These are phyloP conservation scores for Aspergillus fumigatus DNA, from an alignment of 2,329 filamentous ascomycete genomes.

Conservation along the genomic window DNA sequence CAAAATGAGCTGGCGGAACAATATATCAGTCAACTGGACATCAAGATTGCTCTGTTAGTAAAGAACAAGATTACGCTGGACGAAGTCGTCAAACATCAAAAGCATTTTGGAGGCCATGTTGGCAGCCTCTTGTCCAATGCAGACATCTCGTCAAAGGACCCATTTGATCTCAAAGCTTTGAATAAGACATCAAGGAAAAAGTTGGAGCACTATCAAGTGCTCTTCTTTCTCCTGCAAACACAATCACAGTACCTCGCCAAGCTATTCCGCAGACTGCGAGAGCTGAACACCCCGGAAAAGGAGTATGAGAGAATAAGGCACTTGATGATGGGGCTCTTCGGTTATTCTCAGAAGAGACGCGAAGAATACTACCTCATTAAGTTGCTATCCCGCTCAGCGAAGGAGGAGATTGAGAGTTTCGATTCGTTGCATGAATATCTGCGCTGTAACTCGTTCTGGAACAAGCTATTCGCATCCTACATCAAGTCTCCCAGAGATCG, in stretches of 20 bases:
- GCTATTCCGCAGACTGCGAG: constrained; percentile 77
- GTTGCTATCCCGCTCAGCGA: constrained; percentile 73
- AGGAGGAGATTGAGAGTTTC: constrained; percentile 77
- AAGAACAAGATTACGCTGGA: constrained; percentile 99
- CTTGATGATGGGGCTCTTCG: constrained; percentile 92
- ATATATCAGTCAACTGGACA: constrained; percentile 96
- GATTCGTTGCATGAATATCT: constrained; percentile 75
- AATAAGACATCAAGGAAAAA: constrained; percentile 97
- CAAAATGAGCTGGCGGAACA: constrained; percentile 97
- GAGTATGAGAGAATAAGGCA: constrained; percentile 90
- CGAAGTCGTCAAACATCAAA: constrained; percentile 94
- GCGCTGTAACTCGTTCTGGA: constrained; percentile 90
- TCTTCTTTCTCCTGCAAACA: constrained; percentile 96
- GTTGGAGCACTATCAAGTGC: constrained; percentile 91
- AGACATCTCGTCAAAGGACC: constrained; percentile 83
- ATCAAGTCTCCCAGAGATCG: constrained; percentile 85
- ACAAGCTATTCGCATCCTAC: constrained; percentile 79
- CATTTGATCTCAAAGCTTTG: constrained; percentile 92
- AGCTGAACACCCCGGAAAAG: constrained; percentile 81
- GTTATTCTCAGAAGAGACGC: constrained; percentile 91
- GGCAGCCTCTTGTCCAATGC: constrained; percentile 80
- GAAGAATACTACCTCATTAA: constrained; percentile 97
- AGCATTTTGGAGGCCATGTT: constrained; percentile 87
- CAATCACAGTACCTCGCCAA: constrained; percentile 91
- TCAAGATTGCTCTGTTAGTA: constrained; percentile 95